Conservation (phyloP, 169 alveolate genomes). For the Cryptosporidium baileyi region DNA sequence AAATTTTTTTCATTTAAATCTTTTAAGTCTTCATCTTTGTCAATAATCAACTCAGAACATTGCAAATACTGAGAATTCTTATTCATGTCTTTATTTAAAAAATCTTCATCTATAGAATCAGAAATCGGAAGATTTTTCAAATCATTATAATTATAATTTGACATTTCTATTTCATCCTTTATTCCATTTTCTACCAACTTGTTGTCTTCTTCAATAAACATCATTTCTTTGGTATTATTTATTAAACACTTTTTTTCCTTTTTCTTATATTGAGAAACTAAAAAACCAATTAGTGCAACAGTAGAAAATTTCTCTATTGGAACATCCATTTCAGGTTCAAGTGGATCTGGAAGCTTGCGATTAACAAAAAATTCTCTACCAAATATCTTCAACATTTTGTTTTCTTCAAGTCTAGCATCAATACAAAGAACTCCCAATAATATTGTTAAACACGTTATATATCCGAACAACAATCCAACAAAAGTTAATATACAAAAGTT, state of each 20-base stretch:
- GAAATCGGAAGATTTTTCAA: conserved; percentile 27
- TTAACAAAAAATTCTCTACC: conserved; percentile 36
- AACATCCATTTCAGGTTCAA: conserved; percentile 7
- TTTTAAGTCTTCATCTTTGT: too few species aligned
- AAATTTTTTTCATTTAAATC: too few species aligned
- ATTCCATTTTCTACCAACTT: background rate
- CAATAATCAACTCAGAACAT: too few species aligned
- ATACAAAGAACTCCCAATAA: conserved; percentile 79
- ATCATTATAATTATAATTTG: background rate
- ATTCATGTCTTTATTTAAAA: too few species aligned
- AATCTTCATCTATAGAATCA: conserved; percentile 44
- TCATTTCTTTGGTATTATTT: background rate
- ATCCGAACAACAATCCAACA: conserved; percentile 79
- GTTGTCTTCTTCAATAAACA: background rate
- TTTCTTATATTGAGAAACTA: conserved; percentile 22
- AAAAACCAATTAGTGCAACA: conserved; percentile 43
- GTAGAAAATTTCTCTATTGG: conserved; percentile 50
- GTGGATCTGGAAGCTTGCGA: conserved; percentile 46
- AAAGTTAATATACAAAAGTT: conserved; percentile 80
- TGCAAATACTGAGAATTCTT: too few species aligned
- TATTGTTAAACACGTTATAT: conserved; percentile 78
- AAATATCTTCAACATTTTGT: conserved; percentile 23
- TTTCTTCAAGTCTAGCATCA: conserved; percentile 78
- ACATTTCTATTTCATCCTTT: background rate
- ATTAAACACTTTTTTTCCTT: background rate